Conservation (phyloP, 163 green algal species). For the Smithsoniella earleae region DNA sequence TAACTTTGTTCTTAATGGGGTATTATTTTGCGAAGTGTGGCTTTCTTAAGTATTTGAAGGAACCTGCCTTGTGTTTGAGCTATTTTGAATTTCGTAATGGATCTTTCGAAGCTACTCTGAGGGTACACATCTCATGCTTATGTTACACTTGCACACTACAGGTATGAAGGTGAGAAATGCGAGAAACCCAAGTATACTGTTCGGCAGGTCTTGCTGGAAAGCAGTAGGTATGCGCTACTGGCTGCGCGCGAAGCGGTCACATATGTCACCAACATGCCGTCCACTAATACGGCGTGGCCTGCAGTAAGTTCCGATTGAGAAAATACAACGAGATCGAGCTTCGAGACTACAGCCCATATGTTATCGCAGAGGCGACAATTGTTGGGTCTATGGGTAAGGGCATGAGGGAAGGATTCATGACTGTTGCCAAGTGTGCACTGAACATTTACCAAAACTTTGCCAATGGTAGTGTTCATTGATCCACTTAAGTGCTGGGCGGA, state of each 20-base stretch:
- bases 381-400: conserved; percentile 5
- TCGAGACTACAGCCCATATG: conserved; percentile 12
- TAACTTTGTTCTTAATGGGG: too few relatives aligned
- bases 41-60: too few relatives aligned
- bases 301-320: neutral
- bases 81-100: too few relatives aligned
- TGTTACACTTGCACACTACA: too few relatives aligned
- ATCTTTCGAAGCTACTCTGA: too few relatives aligned
- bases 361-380: conserved; percentile 1
- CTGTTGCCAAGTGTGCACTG: conserved; percentile 1
- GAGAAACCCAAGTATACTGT: conserved; percentile 22
- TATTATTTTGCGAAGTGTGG: too few relatives aligned
- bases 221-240: neutral
- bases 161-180: conserved; percentile 17
- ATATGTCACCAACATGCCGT: neutral
- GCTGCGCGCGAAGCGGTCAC: neutral
- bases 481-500: too few relatives aligned
- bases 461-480: too few relatives aligned
- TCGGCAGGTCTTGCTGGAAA: neutral
- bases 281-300: neutral
- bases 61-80: too few relatives aligned
- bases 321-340: conserved; percentile 15
- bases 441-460: too few relatives aligned
- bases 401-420: conserved; percentile 13
- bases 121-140: too few relatives aligned